Base-by-base conservation (phyloP, 208 protist species). In the Naegleria fowleri region DNA sequence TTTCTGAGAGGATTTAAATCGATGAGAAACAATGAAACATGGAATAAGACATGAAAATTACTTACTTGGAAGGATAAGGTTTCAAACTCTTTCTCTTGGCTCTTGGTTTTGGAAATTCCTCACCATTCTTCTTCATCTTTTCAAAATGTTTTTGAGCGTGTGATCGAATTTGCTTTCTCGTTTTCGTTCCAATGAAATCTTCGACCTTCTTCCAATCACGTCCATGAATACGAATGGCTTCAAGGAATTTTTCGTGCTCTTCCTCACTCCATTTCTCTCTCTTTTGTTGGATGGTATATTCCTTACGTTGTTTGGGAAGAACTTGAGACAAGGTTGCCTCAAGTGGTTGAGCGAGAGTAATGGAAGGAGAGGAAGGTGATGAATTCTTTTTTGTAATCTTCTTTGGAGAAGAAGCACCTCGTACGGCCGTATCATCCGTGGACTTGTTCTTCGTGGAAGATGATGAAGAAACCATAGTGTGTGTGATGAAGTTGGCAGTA, bases 71-170 rank as follows among this genome's bases (percentile, higher is more conserved):
- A 29, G 79, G 79, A 41, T 85, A 85, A 41, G 79, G 79, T 39
- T 85, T 39, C 9, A 11, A 43, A 39, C 29, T 29, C 33, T 52
- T 41, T 90, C 19, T 76, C 38, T 90, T 90, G 4, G 58, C 67
- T 55, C 86, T 38, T 41, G 86, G 86, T n/a, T 33, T 11, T 83
- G 86, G 86, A 76, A 90, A 76, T 4, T 55, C 38, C 16, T 25
- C 29, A 43, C 79, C 79, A 25, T 13, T 43, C 58, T 76, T 83
- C 40, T 76, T 40, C 36, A 90, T 40, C 86, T 90, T 90, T 90
- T 76, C 38, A 52, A 90, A 90, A 13, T 83, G 38, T 11, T 90
- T 90, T 90, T 90, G 86, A 43, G 86, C 86, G 36, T 90, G 86
- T 22, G 38, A 52, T 15, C 86, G n/a, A 41, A 90, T 83, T 52